Evolutionary conservation across 1,284 basidiomycete species (phyloP).

Genomic region (Farysia itapuensis): DNA sequence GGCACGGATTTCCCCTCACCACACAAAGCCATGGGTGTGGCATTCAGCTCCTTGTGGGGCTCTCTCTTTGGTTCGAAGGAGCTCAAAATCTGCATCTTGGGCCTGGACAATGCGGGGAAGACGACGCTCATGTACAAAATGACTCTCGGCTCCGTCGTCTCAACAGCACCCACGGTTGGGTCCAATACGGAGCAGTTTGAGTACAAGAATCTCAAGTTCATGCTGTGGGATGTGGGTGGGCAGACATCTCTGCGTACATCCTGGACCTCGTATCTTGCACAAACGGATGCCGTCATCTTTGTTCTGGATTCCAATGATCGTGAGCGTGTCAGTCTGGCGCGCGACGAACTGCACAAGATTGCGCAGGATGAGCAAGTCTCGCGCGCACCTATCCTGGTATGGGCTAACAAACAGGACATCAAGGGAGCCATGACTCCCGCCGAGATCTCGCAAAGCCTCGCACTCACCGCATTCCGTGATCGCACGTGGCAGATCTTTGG

Average conservation of each 20-base stretch:
- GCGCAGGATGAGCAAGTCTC: slow-evolving; percentile 59
- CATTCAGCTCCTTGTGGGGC: slow-evolving; percentile 61
- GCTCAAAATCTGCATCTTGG: slow-evolving; percentile 61
- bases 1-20: no score
- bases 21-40: slow-evolving; percentile 53
- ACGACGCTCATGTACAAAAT: slow-evolving; percentile 64
- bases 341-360: slow-evolving; percentile 62
- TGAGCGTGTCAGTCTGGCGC: slow-evolving; percentile 61
- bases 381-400: slow-evolving; percentile 62
- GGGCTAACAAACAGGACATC: slow-evolving; percentile 65
- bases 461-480: slow-evolving; percentile 63
- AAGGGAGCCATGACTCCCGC: slow-evolving; percentile 61
- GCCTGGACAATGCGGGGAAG: slow-evolving; percentile 64
- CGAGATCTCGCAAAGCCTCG: slow-evolving; percentile 63
- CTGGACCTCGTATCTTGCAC: slow-evolving; percentile 63
- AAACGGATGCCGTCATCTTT: slow-evolving; percentile 63
- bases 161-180: slow-evolving; percentile 64
- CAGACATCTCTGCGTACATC: slow-evolving; percentile 62
- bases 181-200: slow-evolving; percentile 61
- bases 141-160: slow-evolving; percentile 64
- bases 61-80: slow-evolving; percentile 63
- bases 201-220: slow-evolving; percentile 64
- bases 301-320: slow-evolving; percentile 64
- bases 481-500: slow-evolving; percentile 65
- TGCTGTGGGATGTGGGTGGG: slow-evolving; percentile 63